phyloP scores from a whole-genome alignment of 805 yeast species.

The Suhomyces kilbournensis region DNA sequence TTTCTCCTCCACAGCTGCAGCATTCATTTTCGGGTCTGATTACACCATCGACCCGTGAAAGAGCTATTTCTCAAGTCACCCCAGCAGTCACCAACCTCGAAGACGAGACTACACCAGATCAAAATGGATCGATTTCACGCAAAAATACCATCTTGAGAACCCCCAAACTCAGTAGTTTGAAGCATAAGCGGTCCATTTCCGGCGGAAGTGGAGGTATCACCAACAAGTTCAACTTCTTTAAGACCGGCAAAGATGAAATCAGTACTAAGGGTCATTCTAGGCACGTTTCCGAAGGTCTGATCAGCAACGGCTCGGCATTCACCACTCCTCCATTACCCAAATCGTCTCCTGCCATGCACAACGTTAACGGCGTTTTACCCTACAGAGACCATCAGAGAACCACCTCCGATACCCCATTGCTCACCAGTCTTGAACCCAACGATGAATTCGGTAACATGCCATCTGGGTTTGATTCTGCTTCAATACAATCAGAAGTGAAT shows the following conservation, averaged over 20 bases:
- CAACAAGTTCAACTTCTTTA: conserved; percentile 34
- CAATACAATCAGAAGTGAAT: conserved; percentile 38
- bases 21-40: background rate
- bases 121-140: conserved; percentile 16
- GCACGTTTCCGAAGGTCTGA: conserved; percentile 39
- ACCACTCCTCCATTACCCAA: conserved; percentile 47
- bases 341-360: conserved; percentile 16
- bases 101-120: conserved; percentile 10
- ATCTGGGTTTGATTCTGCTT: conserved; percentile 15
- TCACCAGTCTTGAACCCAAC: conserved; percentile 15
- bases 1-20: conserved; percentile 3
- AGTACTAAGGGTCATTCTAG: conserved; percentile 32
- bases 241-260: conserved; percentile 18
- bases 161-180: conserved; percentile 30
- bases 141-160: conserved; percentile 28
- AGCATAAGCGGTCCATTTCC: conserved; percentile 40
- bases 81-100: conserved; percentile 39
- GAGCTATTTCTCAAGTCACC: conserved; percentile 12
- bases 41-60: conserved; percentile 4
- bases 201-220: conserved; percentile 29
- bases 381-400: conserved; percentile 37
- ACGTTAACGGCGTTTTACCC: background rate
- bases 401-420: conserved; percentile 40
- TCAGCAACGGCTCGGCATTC: conserved; percentile 27
- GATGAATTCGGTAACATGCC: conserved; percentile 32